Evolutionary conservation across 2,329 filamentous ascomycete species (phyloP), one percentile per base, ranked within the genome.

Genomic region (Colletotrichum somersetense): DNA sequence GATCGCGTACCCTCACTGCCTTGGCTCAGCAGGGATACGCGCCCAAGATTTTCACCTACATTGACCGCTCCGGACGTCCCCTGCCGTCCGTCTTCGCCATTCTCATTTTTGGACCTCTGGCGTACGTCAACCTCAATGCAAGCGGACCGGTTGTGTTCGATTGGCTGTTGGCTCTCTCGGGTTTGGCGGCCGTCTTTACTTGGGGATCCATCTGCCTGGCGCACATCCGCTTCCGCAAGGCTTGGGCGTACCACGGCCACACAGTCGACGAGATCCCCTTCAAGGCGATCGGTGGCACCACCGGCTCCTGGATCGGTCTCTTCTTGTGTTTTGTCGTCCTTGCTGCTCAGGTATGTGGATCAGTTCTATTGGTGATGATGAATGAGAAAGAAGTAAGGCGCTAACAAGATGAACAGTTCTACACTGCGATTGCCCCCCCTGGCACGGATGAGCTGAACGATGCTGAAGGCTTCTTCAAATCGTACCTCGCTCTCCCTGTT

Each of bases 191-290:
- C 23, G 85, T 92, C 56, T 92, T 91, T 79, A 89, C 89, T 20
- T 92, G 90, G 90, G 89, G 85, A 35, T 89, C 87, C 63, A 91
- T 92, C 76, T 91, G 89, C 79, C 78, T 90, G 3, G 86, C 88
- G 1, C 90, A 92, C 76, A 91, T 92, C 75, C 89, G 90, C 20
- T 92, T 91, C 86, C 89, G 91, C 42, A 75, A 77, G 12, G 91
- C 89, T 0, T 92, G 90, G 90, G 79, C 78, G 16, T 77, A 80
- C 33, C 85, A 91, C 69, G 89, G 89, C 23, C 89, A 88, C 76
- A 85, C 83, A 0, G 78, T 91, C 1, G 89, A 91, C 14, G 89
- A 91, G 77, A 87, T 93, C 3, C 89, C 91, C 1, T 93, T 91
- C 83, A 81, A 81, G 46, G 89, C 90, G n/a, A 81, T 86, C 58